phyloP scores from a whole-genome alignment of 2,329 filamentous ascomycete genomes.

The Aspergillus aculeatus region DNA sequence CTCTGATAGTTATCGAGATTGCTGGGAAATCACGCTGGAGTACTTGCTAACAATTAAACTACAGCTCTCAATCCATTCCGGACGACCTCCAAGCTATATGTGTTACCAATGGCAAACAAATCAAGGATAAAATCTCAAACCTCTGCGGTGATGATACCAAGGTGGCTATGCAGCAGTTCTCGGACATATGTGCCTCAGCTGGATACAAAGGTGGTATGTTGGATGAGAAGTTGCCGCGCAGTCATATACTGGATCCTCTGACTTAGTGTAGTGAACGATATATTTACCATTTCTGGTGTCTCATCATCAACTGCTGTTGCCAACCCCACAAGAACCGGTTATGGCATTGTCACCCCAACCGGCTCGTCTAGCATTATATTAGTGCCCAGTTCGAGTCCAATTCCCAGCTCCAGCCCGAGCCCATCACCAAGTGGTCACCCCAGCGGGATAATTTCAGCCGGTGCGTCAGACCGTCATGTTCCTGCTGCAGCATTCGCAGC shows the following conservation, averaged over 20 bases:
- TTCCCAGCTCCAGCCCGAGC: slow-evolving; percentile 1
- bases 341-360: slow-evolving; percentile 24
- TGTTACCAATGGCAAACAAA: slow-evolving; percentile 32
- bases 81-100: slow-evolving; percentile 42
- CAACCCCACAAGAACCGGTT: slow-evolving; percentile 6
- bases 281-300: slow-evolving; percentile 19
- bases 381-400: slow-evolving; percentile 21
- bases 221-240: not conserved
- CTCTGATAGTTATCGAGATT: not conserved
- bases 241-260: not conserved
- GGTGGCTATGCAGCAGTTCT: slow-evolving; percentile 40
- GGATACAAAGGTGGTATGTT: slow-evolving; percentile 43
- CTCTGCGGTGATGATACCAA: slow-evolving; percentile 35
- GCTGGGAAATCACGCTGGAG: not conserved
- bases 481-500: slow-evolving; percentile 40
- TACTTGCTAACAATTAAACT: slow-evolving; percentile 21
- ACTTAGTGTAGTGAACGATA: slow-evolving; percentile 6
- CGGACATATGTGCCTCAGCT: slow-evolving; percentile 38
- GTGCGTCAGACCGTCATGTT: slow-evolving; percentile 33
- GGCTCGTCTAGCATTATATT: slow-evolving; percentile 18
- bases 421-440: slow-evolving; percentile 20
- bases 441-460: slow-evolving; percentile 23
- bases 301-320: slow-evolving; percentile 16
- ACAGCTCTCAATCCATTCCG: slow-evolving; percentile 37
- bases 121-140: slow-evolving; percentile 38